Evolutionary conservation across 768 basidiomycete genomes (phyloP).

Genomic region (Rhizopogon salebrosus): DNA sequence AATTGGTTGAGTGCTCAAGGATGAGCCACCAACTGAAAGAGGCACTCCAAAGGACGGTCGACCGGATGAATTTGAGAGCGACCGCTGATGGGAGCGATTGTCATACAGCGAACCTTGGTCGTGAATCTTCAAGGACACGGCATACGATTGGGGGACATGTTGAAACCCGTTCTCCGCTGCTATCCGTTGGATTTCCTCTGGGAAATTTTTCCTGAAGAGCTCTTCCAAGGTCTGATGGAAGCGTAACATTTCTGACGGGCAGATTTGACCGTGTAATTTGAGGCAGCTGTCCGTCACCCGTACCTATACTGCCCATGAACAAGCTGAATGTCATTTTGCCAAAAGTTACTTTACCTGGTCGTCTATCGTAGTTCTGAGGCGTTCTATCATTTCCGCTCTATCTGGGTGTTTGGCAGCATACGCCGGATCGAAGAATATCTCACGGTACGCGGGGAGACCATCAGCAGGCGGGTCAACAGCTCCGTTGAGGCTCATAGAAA

Average conservation of each 20-base stretch:
- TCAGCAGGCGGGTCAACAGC: conserved; percentile 80
- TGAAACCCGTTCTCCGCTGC: conserved; percentile 55
- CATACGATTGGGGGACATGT: conserved; percentile 36
- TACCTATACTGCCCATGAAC: conserved; percentile 38
- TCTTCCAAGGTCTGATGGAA: conserved; percentile 89
- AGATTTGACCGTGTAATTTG: conserved; percentile 75
- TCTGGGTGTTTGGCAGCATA: conserved; percentile 69
- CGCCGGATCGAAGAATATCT: conserved; percentile 66
- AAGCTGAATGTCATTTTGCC: not conserved
- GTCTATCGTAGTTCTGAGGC: conserved; percentile 70
- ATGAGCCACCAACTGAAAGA: conserved; percentile 43
- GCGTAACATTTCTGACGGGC: conserved; percentile 81
- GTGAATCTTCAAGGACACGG: conserved; percentile 31
- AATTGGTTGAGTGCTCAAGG: conserved; percentile 41
- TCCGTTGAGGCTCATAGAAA: conserved; percentile 83
- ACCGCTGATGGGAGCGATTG: conserved; percentile 38
- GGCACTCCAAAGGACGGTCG: conserved; percentile 44
- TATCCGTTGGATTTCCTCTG: conserved; percentile 74
- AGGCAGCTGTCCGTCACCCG: conserved; percentile 81
- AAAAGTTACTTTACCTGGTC: conserved; percentile 46
- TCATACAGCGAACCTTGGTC: conserved; percentile 48
- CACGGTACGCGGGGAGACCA: conserved; percentile 71
- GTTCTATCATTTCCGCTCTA: conserved; percentile 63
- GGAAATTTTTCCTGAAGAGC: conserved; percentile 81
- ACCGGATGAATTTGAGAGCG: conserved; percentile 41